These are phyloP conservation scores for Trichomonas gallinae DNA, from an alignment of 208 protist genomes.

Conservation along the genomic window DNA sequence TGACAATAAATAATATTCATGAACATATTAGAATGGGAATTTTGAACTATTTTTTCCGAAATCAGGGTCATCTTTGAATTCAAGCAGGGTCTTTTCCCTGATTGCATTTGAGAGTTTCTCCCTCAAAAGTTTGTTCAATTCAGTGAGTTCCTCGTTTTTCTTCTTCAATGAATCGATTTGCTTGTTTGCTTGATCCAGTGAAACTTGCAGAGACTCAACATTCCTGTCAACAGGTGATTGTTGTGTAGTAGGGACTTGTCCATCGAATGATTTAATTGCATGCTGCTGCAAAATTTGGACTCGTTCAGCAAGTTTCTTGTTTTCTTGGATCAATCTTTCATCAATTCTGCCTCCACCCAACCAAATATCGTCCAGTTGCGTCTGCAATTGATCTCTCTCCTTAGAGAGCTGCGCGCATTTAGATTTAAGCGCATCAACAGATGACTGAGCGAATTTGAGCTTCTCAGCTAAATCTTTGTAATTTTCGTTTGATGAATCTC, in stretches of 20 bases:
- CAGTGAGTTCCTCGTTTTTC: not conserved
- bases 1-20: too few species aligned
- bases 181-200: not conserved
- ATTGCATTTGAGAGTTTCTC: not conserved
- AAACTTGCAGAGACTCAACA: not conserved
- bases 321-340: not conserved
- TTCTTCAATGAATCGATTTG: not conserved
- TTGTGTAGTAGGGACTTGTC: not conserved
- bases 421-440: not conserved
- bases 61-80: not conserved
- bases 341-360: not conserved
- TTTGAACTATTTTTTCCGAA: not conserved
- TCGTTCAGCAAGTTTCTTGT: not conserved
- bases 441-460: not conserved
- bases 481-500: not conserved
- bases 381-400: not conserved
- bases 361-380: not conserved
- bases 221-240: not conserved
- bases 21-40: not conserved
- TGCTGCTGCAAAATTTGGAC: not conserved
- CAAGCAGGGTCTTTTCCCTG: not conserved
- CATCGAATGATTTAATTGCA: not conserved
- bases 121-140: not conserved
- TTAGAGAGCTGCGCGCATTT: not conserved
- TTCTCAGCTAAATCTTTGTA: not conserved